These are phyloP conservation scores for Linnemannia exigua DNA, from an alignment of 192 early-diverging fungal genomes.

Conservation along the genomic window DNA sequence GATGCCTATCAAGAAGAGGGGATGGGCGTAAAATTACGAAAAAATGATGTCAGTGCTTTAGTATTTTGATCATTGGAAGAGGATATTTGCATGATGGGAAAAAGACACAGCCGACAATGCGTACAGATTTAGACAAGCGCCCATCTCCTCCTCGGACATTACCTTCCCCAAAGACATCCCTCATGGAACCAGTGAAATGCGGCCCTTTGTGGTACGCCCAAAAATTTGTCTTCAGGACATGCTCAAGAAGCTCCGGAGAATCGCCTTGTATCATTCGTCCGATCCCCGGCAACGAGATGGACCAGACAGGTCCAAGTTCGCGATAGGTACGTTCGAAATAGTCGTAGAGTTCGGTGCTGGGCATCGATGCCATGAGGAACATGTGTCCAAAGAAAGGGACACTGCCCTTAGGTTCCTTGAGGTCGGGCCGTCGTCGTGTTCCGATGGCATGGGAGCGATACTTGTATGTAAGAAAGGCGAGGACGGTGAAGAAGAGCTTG, in stretches of 20 bases:
- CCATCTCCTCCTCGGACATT: not conserved
- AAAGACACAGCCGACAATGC: not conserved
- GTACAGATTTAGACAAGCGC: not conserved
- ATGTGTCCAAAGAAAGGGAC: conserved; percentile 4
- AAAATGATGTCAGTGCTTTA: not conserved
- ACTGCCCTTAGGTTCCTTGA: not conserved
- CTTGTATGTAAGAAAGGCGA: not conserved
- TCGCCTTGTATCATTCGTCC: not conserved
- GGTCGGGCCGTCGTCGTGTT: not conserved
- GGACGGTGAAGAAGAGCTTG: not conserved
- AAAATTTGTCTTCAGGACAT: conserved; percentile 1
- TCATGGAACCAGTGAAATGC: not conserved
- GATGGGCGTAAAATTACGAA: not conserved
- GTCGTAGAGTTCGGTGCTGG: not conserved
- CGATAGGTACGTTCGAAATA: not conserved
- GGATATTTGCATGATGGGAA: not conserved
- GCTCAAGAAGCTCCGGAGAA: not conserved
- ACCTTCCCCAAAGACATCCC: not conserved
- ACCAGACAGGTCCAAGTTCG: not conserved
- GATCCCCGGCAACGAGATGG: not conserved
- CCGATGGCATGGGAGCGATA: not conserved
- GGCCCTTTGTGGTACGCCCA: not conserved
- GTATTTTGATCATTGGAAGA: not conserved
- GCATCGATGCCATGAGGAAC: conserved; percentile 4
- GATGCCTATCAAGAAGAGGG: conserved; percentile 1